A percentile compares a stretch with the other conserved stretches of the same genome.
Conservation (phyloP, 768 basidiomycete species). For the Cystobasidium tubakii region DNA sequence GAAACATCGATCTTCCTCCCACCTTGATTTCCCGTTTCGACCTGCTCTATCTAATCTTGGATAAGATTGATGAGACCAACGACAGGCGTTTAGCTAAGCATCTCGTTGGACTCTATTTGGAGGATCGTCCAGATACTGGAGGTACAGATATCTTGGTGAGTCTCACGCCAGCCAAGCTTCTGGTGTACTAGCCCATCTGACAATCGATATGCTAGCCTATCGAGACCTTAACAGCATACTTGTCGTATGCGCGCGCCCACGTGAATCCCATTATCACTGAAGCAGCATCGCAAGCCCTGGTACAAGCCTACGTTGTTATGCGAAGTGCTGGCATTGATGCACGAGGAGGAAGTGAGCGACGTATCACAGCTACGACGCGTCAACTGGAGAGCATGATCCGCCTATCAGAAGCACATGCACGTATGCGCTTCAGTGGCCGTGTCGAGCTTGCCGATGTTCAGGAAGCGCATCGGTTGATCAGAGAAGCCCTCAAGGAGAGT, state of each 20-base stretch:
- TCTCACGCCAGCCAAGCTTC: conserved; percentile 29
- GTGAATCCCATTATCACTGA: conserved; percentile 82
- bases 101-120: conserved; percentile 85
- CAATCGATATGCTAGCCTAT: conserved; percentile 61
- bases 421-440: conserved; percentile 84
- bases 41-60: conserved; percentile 87
- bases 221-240: conserved; percentile 84
- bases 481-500: conserved; percentile 86
- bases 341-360: conserved; percentile 68
- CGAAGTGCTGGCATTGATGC: conserved; percentile 85
- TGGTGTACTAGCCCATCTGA: not conserved
- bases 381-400: conserved; percentile 92
- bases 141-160: conserved; percentile 71
- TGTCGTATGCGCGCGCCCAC: conserved; percentile 80
- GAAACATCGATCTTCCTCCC: conserved; percentile 94
- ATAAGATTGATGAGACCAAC: conserved; percentile 80
- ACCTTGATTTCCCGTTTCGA: conserved; percentile 98
- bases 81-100: conserved; percentile 86
- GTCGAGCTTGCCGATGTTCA: conserved; percentile 81
- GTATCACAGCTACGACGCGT: conserved; percentile 95
- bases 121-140: conserved; percentile 68
- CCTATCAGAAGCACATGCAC: conserved; percentile 88
- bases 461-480: conserved; percentile 91
- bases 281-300: conserved; percentile 74
- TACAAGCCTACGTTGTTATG: conserved; percentile 84